These are phyloP conservation scores for Phytophthora idaei DNA, from an alignment of 352 stramenopile genomes.

Conservation along the genomic window DNA sequence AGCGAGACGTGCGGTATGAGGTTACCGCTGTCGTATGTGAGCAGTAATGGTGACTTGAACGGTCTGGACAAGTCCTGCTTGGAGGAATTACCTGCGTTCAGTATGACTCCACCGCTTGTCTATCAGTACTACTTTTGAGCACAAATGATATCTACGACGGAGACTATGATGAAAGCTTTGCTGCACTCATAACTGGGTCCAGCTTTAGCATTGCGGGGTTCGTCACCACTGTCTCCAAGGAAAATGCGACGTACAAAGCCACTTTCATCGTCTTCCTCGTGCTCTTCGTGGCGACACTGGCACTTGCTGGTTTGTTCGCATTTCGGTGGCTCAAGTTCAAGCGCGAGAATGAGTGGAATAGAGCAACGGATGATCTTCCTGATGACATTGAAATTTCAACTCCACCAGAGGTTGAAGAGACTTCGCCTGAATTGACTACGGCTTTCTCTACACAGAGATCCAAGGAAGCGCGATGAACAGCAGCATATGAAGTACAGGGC, in stretches of 20 bases:
- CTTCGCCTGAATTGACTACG: constrained; percentile 8
- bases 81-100: constrained; percentile 36
- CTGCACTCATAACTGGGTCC: constrained; percentile 12
- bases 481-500: no score
- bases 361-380: constrained; percentile 11
- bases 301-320: constrained; percentile 33
- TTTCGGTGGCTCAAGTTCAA: constrained; percentile 36
- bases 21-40: constrained; percentile 52
- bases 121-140: constrained; percentile 42
- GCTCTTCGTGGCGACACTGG: constrained; percentile 39
- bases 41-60: constrained; percentile 34
- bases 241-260: constrained; percentile 39
- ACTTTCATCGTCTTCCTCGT: constrained; percentile 54
- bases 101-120: constrained; percentile 25
- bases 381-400: constrained; percentile 19
- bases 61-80: constrained; percentile 58
- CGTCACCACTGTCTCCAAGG: neutral
- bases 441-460: constrained; percentile 11
- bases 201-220: constrained; percentile 8
- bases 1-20: constrained; percentile 52
- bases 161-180: constrained; percentile 31
- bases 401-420: constrained; percentile 1
- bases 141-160: constrained; percentile 48
- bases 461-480: neutral
- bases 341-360: constrained; percentile 20